Evolutionary conservation across 257 asterid species (phyloP), one percentile per base, ranked within the genome.

Genomic region (Salvia hispanica): DNA sequence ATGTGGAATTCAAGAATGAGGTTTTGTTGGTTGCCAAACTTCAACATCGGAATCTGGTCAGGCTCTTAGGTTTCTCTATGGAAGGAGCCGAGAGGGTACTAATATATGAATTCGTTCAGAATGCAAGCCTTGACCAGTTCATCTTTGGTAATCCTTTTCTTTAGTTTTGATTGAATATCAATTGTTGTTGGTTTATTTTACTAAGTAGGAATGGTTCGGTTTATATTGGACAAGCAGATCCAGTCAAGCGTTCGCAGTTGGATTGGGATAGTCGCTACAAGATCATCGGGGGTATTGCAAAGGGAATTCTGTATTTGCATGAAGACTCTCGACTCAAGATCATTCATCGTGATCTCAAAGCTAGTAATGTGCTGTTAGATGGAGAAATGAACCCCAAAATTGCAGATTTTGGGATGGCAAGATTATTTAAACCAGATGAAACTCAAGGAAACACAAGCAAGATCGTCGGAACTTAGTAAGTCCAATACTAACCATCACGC

Each of bases 391-490:
- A 78, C 25, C 76, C 86, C 0, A 85, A 82, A 76, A 85, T 85
- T 6, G 71, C 83, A 37, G 91, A 85, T 66, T 85, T 85, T 74
- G 91, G 88, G 7, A 71, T 80, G 78, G 86, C 88, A 6, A 74
- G 79, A 70, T 37, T 83, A n/a, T 82, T 74, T 59, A 62, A 9
- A 2, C 67, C 33, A 4, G 81, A 79, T 37, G 75, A 80, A 60
- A 79, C 79, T 71, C 78, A 67, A 13, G 86, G 37, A 51, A 72
- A 63, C 7, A 78, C 88, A 10, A 64, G 40, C 16, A 72, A 47
- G 56, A 74, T 85, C 66, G 86, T 71, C 4, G 88, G 91, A 25
- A 82, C 84, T 45, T 78, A 69, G 91, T 82, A 80, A 74, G 86
- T 74, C 0, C 18, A 9, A 9, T 2, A n/a, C 16, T 34, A 54